Conservation (phyloP, 495 filamentous ascomycete genomes). For the Penicillium turbatum region DNA sequence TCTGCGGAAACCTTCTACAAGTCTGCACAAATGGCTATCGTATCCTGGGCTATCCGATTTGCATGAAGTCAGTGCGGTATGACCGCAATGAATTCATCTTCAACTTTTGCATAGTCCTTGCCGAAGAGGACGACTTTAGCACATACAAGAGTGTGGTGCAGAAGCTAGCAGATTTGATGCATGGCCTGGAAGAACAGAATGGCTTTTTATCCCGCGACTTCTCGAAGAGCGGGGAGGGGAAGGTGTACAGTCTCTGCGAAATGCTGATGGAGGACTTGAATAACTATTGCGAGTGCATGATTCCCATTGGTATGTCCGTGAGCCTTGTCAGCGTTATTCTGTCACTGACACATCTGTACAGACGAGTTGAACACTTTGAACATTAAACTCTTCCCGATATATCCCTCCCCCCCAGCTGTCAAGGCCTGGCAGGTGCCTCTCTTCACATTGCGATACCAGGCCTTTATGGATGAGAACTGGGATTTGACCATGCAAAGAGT, state of each 20-base stretch:
- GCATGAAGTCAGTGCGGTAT: conserved; percentile 70
- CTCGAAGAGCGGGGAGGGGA: conserved; percentile 51
- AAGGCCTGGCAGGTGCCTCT: conserved; percentile 87
- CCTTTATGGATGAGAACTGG: conserved; percentile 78
- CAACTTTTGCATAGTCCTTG: conserved; percentile 87
- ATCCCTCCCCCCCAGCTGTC: conserved; percentile 70
- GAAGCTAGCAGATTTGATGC: conserved; percentile 79
- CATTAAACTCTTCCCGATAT: conserved; percentile 88
- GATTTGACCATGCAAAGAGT: conserved; percentile 81
- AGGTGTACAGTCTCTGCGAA: conserved; percentile 78
- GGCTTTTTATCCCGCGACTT: conserved; percentile 58
- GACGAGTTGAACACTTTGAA: conserved; percentile 94
- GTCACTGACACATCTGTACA: conserved; percentile 28
- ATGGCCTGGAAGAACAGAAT: conserved; percentile 81
- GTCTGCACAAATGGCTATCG: conserved; percentile 72
- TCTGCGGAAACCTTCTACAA: conserved; percentile 78
- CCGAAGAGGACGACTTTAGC: conserved; percentile 61
- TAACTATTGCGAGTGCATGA: conserved; percentile 97
- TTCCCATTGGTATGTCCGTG: conserved; percentile 66
- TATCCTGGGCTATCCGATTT: conserved; percentile 84
- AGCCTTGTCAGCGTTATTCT: background rate
- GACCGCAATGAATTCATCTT: conserved; percentile 96
- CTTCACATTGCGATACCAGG: conserved; percentile 72
- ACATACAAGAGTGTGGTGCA: conserved; percentile 78
- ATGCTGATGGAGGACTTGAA: conserved; percentile 93